Conservation (phyloP, 768 basidiomycete species). For the Mrakia frigida region DNA sequence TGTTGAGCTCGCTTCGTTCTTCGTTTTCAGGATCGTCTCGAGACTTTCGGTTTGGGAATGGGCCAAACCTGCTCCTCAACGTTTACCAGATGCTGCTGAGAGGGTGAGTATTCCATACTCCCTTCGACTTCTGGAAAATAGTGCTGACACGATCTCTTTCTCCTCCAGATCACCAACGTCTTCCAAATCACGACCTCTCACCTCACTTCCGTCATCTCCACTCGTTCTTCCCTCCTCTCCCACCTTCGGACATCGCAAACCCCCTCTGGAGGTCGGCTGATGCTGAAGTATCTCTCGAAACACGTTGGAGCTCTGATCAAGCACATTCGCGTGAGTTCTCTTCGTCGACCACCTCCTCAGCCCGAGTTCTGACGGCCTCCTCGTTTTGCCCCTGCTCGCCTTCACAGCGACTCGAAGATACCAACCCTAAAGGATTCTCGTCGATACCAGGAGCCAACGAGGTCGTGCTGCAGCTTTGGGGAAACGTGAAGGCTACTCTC, state of each 20-base stretch:
- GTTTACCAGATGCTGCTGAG: not conserved
- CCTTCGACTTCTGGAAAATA: not conserved
- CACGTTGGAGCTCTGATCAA: slow-evolving; percentile 16
- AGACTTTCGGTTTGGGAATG: slow-evolving; percentile 19
- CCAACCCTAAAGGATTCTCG: slow-evolving; percentile 15
- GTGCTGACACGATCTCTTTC: not conserved
- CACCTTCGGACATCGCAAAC: not conserved
- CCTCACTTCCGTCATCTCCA: not conserved
- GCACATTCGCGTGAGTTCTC: slow-evolving; percentile 6
- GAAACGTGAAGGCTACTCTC: not conserved
- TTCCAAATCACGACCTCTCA: slow-evolving; percentile 4
- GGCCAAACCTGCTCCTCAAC: not conserved
- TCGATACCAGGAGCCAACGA: slow-evolving; percentile 19
- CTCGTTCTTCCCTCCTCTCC: not conserved
- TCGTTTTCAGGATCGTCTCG: slow-evolving; percentile 17
- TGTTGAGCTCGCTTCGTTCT: not conserved
- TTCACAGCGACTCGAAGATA: not conserved
- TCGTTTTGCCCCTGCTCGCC: no score
- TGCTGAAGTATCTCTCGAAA: slow-evolving; percentile 9
- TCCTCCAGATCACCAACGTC: not conserved
- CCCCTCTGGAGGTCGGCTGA: not conserved
- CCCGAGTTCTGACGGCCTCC: not conserved
- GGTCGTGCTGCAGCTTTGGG: slow-evolving; percentile 3
- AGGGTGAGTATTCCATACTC: not conserved
- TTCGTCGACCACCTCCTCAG: not conserved